Evolutionary conservation across 306 rosid species (phyloP).

Genomic region (Pachyrhizus erosus): DNA sequence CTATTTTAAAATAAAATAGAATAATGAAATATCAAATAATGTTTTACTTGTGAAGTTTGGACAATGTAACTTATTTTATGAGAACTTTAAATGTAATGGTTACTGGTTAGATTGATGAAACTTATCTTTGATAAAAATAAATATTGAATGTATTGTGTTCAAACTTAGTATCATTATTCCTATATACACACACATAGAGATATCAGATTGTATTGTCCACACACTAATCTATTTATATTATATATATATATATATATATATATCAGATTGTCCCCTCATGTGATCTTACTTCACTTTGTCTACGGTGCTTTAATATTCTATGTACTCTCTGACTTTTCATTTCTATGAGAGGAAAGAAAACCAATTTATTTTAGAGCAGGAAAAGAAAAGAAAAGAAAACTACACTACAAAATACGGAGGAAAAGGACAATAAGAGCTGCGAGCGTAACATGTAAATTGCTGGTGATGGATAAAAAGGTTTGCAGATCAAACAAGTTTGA

Average conservation of each 20-base stretch:
- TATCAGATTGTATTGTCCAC: background rate
- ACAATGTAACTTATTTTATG: background rate
- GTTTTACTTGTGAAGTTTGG: background rate
- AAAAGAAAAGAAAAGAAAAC: background rate
- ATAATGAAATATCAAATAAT: background rate
- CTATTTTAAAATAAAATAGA: no score
- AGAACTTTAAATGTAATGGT: background rate
- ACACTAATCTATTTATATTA: background rate
- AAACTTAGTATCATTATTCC: background rate
- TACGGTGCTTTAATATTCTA: slow-evolving; percentile 13
- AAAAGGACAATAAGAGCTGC: slow-evolving; percentile 36
- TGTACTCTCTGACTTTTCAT: slow-evolving; percentile 38
- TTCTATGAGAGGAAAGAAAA: slow-evolving; percentile 23
- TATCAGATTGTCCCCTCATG: slow-evolving; percentile 42
- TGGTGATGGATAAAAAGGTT: slow-evolving; percentile 26
- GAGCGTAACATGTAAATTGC: slow-evolving; percentile 34
- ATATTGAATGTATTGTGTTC: background rate
- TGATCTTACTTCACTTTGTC: slow-evolving; percentile 42
- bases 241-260: no score
- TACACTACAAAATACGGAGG: background rate
- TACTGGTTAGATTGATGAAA: background rate
- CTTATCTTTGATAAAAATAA: background rate
- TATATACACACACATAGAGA: background rate
- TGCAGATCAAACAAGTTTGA: slow-evolving; percentile 42
- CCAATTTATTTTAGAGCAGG: background rate